A percentile compares a stretch with the other conserved stretches of the same genome.
Conservation (phyloP, 2,329 filamentous ascomycete species). For the Metarhizium album region DNA sequence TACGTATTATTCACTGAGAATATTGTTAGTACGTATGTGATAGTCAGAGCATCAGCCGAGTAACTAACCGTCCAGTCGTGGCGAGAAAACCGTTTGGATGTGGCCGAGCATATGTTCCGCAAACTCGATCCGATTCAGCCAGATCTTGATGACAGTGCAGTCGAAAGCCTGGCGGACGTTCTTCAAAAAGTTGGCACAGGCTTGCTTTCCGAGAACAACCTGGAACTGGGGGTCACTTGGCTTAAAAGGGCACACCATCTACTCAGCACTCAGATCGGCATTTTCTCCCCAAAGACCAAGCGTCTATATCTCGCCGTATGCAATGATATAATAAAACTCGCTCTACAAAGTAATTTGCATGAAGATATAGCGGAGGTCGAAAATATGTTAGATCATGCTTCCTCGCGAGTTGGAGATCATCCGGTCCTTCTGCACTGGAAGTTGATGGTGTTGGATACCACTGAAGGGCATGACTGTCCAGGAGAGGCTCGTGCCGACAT, state of each 20-base stretch:
- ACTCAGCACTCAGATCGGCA: slow-evolving; percentile 42
- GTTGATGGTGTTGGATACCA: slow-evolving; percentile 51
- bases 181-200: slow-evolving; percentile 63
- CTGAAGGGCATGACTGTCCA: slow-evolving; percentile 36
- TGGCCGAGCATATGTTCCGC: slow-evolving; percentile 67
- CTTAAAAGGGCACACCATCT: slow-evolving; percentile 54
- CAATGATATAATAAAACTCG: slow-evolving; percentile 48
- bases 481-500: slow-evolving; percentile 37
- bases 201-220: slow-evolving; percentile 40
- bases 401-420: slow-evolving; percentile 51
- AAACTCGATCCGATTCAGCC: slow-evolving; percentile 38
- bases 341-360: slow-evolving; percentile 35
- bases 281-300: slow-evolving; percentile 45
- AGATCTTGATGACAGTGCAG: slow-evolving; percentile 33
- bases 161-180: slow-evolving; percentile 55
- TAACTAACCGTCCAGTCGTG: slow-evolving; percentile 46
- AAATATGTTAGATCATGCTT: slow-evolving; percentile 48
- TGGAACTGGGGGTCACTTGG: slow-evolving; percentile 56
- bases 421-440: slow-evolving; percentile 56
- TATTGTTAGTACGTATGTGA: slow-evolving; percentile 45
- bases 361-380: slow-evolving; percentile 40
- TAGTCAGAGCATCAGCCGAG: neutral
- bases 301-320: slow-evolving; percentile 58
- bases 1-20: slow-evolving; percentile 57
- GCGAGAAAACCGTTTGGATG: slow-evolving; percentile 60